phyloP scores from a whole-genome alignment of 2,329 filamentous ascomycete genomes.

The Fusarium sp. region DNA sequence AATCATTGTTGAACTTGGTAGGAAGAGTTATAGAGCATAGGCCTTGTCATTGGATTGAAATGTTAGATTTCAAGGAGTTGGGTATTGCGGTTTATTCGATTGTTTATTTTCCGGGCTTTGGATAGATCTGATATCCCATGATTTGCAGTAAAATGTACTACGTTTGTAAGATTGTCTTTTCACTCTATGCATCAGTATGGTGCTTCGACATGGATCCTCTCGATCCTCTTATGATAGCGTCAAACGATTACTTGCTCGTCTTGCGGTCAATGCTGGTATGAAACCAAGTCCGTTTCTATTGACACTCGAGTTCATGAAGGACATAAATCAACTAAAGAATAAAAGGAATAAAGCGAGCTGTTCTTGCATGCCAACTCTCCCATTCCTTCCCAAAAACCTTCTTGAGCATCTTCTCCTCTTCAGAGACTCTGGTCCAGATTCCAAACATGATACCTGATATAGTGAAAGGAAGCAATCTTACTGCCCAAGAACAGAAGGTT shows the following conservation, averaged over 20 bases:
- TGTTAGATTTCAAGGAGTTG: background rate
- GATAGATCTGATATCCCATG: too few species aligned
- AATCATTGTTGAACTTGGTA: too few species aligned
- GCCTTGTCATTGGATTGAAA: background rate
- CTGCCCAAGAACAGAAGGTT: background rate
- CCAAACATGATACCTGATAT: slow-evolving; percentile 35
- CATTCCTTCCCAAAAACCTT: slow-evolving; percentile 60
- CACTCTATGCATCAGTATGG: fast-evolving
- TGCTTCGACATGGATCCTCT: background rate
- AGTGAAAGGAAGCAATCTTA: background rate
- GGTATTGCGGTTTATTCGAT: background rate
- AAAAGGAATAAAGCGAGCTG: slow-evolving; percentile 61
- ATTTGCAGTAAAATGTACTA: background rate
- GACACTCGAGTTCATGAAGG: too few species aligned
- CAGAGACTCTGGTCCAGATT: slow-evolving; percentile 53
- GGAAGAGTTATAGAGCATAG: background rate
- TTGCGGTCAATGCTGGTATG: background rate
- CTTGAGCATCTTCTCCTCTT: slow-evolving; percentile 64
- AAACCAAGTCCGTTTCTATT: background rate
- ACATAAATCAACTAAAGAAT: background rate
- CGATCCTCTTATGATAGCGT: too few species aligned
- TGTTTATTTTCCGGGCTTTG: too few species aligned
- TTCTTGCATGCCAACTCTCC: slow-evolving; percentile 60
- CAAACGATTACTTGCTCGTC: background rate
- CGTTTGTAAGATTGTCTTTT: background rate